phyloP scores from a whole-genome alignment of 106 monocot species.

The Allium fistulosum region DNA sequence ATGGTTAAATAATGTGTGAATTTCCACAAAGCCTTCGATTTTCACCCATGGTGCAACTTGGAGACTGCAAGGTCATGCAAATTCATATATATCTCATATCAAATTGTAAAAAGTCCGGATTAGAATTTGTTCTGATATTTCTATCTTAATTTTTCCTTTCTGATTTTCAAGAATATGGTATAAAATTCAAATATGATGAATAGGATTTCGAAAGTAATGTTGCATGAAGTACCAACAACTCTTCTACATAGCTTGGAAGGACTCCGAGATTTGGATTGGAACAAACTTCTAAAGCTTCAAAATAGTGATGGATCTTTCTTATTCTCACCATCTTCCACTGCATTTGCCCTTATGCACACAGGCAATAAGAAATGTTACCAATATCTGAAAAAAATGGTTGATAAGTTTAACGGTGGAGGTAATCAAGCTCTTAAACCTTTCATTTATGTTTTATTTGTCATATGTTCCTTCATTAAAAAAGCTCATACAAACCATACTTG shows the following conservation, averaged over 20 bases:
- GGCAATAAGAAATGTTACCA: conserved; percentile 47
- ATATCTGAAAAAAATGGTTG: conserved; percentile 44
- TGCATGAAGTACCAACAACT: conserved; percentile 86
- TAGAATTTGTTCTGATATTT: neutral
- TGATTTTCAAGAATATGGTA: neutral
- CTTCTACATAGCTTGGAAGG: conserved; percentile 95
- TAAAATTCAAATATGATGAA: no score
- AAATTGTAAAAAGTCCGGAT: no score
- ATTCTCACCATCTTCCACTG: conserved; percentile 89
- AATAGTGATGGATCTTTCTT: conserved; percentile 75
- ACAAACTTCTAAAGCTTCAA: conserved; percentile 54
- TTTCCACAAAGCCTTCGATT: neutral
- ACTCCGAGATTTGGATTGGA: conserved; percentile 72
- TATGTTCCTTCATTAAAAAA: neutral
- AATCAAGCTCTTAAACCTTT: neutral
- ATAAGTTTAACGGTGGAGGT: conserved; percentile 87
- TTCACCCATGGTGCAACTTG: no score
- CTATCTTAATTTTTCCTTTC: neutral
- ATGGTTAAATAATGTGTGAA: neutral
- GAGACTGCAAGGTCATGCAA: neutral
- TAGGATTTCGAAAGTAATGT: conserved; percentile 80
- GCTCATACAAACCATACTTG: neutral
- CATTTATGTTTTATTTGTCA: no score
- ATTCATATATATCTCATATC: neutral
- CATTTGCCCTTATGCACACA: conserved; percentile 68